These are phyloP conservation scores for Trametes pubescens DNA, from an alignment of 1,284 basidiomycete genomes.

Conservation along the genomic window DNA sequence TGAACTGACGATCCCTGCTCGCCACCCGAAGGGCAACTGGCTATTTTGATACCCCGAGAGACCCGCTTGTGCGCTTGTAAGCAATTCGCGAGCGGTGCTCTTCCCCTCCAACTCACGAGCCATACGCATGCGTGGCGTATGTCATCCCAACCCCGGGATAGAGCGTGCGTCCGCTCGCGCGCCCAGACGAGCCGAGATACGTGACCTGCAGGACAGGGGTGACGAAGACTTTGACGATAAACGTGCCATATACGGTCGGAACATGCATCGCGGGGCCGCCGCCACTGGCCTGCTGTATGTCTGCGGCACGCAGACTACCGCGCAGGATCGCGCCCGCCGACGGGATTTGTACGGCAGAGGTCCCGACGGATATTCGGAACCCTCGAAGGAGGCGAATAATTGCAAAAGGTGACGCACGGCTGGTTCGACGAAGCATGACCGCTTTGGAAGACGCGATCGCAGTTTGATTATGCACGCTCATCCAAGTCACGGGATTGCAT, in stretches of 20 bases:
- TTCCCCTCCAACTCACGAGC: constrained; percentile 2
- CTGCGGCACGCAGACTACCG: not conserved
- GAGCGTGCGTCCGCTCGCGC: not conserved
- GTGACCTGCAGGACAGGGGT: not conserved
- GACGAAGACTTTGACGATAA: not conserved
- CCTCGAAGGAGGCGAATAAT: not conserved
- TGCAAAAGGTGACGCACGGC: not conserved
- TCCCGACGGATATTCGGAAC: not conserved
- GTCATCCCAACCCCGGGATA: constrained; percentile 11
- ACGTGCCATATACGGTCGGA: not conserved
- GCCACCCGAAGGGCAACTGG: not conserved
- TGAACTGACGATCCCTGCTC: not conserved
- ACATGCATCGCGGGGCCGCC: not conserved
- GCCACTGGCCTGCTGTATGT: too few species aligned
- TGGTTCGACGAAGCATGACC: not conserved
- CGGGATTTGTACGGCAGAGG: not conserved
- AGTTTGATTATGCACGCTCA: not conserved
- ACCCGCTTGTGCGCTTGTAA: not conserved
- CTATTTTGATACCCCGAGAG: constrained; percentile 12
- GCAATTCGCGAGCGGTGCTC: not conserved
- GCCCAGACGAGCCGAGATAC: constrained; percentile 9
- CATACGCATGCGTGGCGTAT: constrained; percentile 3
- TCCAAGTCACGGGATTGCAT: constrained; percentile 2
- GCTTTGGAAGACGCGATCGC: not conserved
- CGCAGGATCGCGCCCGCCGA: not conserved